Evolutionary conservation across 257 asterid genomes (phyloP), one percentile per base, ranked within the genome.

Genomic region (Solanum arcanum): DNA sequence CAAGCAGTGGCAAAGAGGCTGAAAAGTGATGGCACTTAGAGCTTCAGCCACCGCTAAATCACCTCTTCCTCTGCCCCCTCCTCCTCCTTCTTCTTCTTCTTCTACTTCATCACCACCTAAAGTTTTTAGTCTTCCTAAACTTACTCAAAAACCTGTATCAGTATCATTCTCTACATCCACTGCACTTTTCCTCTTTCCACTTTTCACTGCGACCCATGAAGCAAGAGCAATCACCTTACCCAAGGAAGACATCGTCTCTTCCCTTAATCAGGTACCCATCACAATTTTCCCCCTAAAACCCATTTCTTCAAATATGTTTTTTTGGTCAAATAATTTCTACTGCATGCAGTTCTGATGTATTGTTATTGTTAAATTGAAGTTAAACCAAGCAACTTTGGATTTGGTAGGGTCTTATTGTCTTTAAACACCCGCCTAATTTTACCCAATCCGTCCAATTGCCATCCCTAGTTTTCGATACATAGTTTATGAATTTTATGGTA

Each of bases 171-270:
- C 97, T n/a, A 90, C 97, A 23, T 88, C 95, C 25, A 91, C 97
- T 49, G 81, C 94, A 35, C 88, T 93, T 46, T 97, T 97, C 78
- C 93, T 97, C 10, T 90, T 95, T 86, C 90, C 95, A 23, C 89
- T 94, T 73, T 90, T 94, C 83, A 89, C 93, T 13, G 90, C 92
- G 83, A 95, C 97, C 3, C 7, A 33, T 88, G 98, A 94, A 86
- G 98, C 96, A 85, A 90, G 89, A 74, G 99, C 98, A 87, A 88
- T 94, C 75, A 90, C 88, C 83, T 77, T 95, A n/a, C 94, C 98
- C 72, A 95, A 94, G 90, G 98, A 95, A 66, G 95, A 97, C 85
- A 93, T 97, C 59, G 93, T 95, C 62, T 95, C 99, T 85, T 94
- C 99, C 85, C 93, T 97, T 85, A 89, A 94, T 87, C 96, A 95